These are phyloP conservation scores for Fonsecaea monophora DNA, from an alignment of 2,329 filamentous ascomycete species.

Conservation along the genomic window DNA sequence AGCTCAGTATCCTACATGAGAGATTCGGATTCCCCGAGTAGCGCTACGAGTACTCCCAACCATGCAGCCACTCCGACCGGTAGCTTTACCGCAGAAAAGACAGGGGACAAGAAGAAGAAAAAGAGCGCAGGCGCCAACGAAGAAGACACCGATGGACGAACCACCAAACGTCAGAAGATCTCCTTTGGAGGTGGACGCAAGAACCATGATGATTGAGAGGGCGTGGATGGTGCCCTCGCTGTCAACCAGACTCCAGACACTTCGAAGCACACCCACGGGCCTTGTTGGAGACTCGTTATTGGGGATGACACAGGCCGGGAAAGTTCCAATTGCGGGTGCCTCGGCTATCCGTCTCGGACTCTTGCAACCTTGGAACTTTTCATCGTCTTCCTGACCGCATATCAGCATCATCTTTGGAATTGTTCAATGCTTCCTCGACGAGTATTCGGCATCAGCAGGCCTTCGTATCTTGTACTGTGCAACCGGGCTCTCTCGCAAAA, in stretches of 20 bases:
- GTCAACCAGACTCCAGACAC: not conserved
- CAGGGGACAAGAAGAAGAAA: conserved; percentile 53
- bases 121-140: conserved; percentile 47
- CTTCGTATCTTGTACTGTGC: conserved; percentile 5
- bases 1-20: conserved; percentile 57
- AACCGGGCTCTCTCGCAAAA: conserved; percentile 26
- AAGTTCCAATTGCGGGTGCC: not conserved
- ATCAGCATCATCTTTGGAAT: not conserved
- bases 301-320: not conserved
- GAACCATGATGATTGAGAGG: conserved; percentile 38
- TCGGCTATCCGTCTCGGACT: conserved; percentile 9
- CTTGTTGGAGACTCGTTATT: conserved; percentile 1
- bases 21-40: conserved; percentile 42
- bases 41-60: conserved; percentile 55
- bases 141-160: conserved; percentile 41
- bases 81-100: conserved; percentile 47
- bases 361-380: conserved; percentile 5
- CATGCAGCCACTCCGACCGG: conserved; percentile 54
- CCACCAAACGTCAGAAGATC: conserved; percentile 41
- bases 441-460: conserved; percentile 7
- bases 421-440: conserved; percentile 22
- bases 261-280: not conserved
- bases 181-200: conserved; percentile 35
- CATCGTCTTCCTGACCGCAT: conserved; percentile 2
- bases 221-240: not conserved